Percentiles rank a stretch among this genome's conserved stretches.
These are phyloP conservation scores for Aspergillus sp. DNA, from an alignment of 2,329 filamentous ascomycete genomes.

Conservation along the genomic window DNA sequence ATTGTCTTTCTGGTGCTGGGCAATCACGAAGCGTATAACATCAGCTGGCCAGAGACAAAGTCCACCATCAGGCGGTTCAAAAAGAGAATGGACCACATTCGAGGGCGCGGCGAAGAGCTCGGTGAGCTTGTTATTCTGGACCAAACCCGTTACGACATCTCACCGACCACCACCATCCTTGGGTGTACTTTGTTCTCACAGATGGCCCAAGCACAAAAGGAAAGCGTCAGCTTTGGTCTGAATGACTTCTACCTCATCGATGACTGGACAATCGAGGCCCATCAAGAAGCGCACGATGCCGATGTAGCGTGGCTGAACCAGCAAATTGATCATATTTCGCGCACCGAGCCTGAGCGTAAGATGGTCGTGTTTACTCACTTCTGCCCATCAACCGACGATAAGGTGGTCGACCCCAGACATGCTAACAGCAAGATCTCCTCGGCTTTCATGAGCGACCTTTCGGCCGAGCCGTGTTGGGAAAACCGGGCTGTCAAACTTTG, in stretches of 20 bases:
- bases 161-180: slow-evolving; percentile 34
- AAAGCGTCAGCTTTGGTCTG: slow-evolving; percentile 39
- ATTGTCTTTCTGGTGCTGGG: slow-evolving; percentile 52
- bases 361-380: slow-evolving; percentile 33
- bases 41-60: slow-evolving; percentile 10
- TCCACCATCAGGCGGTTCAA: slow-evolving; percentile 15
- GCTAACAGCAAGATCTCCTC: slow-evolving; percentile 22
- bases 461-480: slow-evolving; percentile 35
- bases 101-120: background rate
- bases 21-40: slow-evolving; percentile 53
- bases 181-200: slow-evolving; percentile 52
- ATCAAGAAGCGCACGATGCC: slow-evolving; percentile 22
- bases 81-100: slow-evolving; percentile 2
- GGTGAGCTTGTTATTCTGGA: slow-evolving; percentile 38
- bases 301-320: slow-evolving; percentile 33
- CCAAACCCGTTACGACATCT: slow-evolving; percentile 34
- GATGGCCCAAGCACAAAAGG: slow-evolving; percentile 35
- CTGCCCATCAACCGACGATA: slow-evolving; percentile 21
- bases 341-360: slow-evolving; percentile 23
- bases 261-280: slow-evolving; percentile 24
- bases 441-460: slow-evolving; percentile 42
- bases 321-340: slow-evolving; percentile 21
- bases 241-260: slow-evolving; percentile 50
- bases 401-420: slow-evolving; percentile 25
- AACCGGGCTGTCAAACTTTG: slow-evolving; percentile 36